Percentiles rank a stretch among this genome's conserved stretches.
Conservation (phyloP, 2,329 filamentous ascomycete species). For the Aschersonia sp. region DNA sequence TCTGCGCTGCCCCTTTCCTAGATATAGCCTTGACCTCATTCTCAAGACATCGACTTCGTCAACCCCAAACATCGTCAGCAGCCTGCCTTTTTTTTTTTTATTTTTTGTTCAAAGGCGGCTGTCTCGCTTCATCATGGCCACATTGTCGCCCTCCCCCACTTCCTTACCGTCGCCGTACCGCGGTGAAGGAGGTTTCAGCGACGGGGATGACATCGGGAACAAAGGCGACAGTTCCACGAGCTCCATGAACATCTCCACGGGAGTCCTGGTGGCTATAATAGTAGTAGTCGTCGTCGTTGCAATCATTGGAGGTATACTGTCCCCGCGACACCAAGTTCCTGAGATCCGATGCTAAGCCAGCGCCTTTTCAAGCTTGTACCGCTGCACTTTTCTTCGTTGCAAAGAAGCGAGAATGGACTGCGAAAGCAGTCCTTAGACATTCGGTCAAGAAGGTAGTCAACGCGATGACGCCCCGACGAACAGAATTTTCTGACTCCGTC, state of each 20-base stretch:
- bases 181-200: constrained; percentile 17
- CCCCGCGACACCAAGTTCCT: not conserved
- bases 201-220: constrained; percentile 47
- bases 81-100: too few relatives aligned
- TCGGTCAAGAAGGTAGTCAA: constrained; percentile 49
- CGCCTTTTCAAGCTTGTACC: constrained; percentile 36
- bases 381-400: constrained; percentile 62
- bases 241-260: constrained; percentile 49
- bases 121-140: too few relatives aligned
- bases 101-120: too few relatives aligned
- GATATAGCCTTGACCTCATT: too few relatives aligned
- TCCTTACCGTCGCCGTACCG: constrained; percentile 26
- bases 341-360: not conserved
- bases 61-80: too few relatives aligned
- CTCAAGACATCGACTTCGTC: too few relatives aligned
- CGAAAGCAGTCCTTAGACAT: constrained; percentile 55
- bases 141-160: constrained; percentile 16
- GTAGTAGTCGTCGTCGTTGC: constrained; percentile 53
- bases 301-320: constrained; percentile 50
- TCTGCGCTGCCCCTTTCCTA: too few relatives aligned
- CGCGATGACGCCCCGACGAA: constrained; percentile 45
- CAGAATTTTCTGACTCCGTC: constrained; percentile 44
- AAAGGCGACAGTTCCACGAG: constrained; percentile 38
- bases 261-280: constrained; percentile 60
- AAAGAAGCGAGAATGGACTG: constrained; percentile 74